Evolutionary conservation across 2,329 filamentous ascomycete species (phyloP), one percentile per base, ranked within the genome.

Genomic region (Microcyclospora tardicrescens): DNA sequence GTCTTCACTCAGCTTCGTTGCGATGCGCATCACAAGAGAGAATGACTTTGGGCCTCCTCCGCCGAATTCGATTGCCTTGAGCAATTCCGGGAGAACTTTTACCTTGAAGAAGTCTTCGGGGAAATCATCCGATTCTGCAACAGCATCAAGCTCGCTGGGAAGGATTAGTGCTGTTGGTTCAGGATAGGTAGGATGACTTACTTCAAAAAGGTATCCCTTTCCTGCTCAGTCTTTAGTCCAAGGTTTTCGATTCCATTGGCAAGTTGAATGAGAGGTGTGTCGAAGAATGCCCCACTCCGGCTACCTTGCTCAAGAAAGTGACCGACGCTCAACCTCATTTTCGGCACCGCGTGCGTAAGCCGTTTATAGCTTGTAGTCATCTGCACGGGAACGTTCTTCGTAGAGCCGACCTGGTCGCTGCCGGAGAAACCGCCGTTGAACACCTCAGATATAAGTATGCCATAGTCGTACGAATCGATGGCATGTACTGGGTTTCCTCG

Each of bases 41-140:
- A 98, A 83, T 0, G 93, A 87, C 55, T 93, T 93, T 0, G 89
- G 84, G 0, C 91, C 91, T 19, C 91, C 91, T 10, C 89, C 91
- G 6, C 91, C 91, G 59, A 95, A 98, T 55, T 98, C 91, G n/a
- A 96, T 86, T 0, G 87, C 94, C 57, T 96, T 98, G n/a, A 98
- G 71, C 24, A 98, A 67, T 57, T 98, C 91, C 0, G 91, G 91
- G 8, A 98, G 69, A 3, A 98, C 78, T 56, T 96, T 98, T 72
- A 93, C 83, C 58, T 93, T 93, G 69, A 96, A 94, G 60, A 94
- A 98, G 43, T 96, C 91, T 56, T 95, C 89, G 0, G 91, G 91
- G 44, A 96, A 95, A 59, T 98, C 87, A 49, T 95, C 85, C 0
- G 85, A 81, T 33, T 58, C 55, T 13, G 54, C 54, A 5, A 95